phyloP scores from a whole-genome alignment of 1,284 basidiomycete genomes.

The Sanghuangporus sanghuang region DNA sequence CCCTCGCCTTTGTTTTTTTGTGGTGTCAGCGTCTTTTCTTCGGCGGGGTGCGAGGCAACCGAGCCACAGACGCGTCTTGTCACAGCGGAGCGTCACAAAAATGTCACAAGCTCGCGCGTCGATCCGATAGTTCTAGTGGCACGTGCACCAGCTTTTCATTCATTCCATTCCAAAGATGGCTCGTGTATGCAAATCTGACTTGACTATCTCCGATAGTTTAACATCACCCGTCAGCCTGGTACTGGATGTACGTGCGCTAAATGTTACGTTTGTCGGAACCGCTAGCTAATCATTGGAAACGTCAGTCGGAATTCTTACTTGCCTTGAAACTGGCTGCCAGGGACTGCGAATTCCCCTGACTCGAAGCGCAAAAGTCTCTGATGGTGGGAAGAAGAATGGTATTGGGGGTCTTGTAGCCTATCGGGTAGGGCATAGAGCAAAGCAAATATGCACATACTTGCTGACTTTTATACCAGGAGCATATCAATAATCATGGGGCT shows the following conservation, averaged over 20 bases:
- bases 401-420: constrained; percentile 41
- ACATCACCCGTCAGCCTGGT: constrained; percentile 31
- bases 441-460: neutral
- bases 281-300: constrained; percentile 11
- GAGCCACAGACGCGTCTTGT: neutral
- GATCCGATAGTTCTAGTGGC: neutral
- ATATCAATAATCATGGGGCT: constrained; percentile 28
- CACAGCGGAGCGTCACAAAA: neutral
- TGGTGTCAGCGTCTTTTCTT: neutral
- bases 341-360: constrained; percentile 29
- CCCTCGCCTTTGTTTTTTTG: neutral
- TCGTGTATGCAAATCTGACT: neutral
- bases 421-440: constrained; percentile 31
- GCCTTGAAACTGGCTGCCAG: constrained; percentile 40
- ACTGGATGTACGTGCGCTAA: constrained; percentile 34
- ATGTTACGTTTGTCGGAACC: neutral
- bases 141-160: neutral
- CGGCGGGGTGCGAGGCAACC: neutral
- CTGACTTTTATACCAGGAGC: constrained; percentile 22
- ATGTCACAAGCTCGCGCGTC: too few relatives aligned
- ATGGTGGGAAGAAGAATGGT: constrained; percentile 38
- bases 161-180: too few relatives aligned
- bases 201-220: constrained; percentile 6
- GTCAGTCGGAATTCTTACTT: constrained; percentile 38
- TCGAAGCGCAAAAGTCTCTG: constrained; percentile 25